Evolutionary conservation across 2,329 filamentous ascomycete genomes (phyloP).

Genomic region (Talaromyces sp.): DNA sequence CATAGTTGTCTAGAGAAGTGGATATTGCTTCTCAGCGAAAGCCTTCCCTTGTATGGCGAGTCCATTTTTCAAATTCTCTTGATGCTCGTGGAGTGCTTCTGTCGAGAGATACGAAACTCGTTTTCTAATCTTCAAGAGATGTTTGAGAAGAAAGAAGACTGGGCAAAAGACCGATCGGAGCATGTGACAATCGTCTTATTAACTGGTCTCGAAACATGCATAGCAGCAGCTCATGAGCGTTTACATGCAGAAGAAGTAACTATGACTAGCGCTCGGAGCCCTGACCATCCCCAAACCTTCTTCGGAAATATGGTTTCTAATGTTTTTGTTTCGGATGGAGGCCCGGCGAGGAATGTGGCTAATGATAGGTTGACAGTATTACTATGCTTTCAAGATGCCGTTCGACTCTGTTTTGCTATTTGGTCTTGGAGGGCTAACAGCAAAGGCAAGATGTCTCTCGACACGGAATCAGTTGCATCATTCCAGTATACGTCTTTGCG

Average conservation of each 20-base stretch:
- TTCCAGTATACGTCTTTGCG: constrained; percentile 86
- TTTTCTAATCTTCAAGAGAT: constrained; percentile 63
- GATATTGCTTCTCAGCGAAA: constrained; percentile 78
- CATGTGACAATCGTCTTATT: constrained; percentile 64
- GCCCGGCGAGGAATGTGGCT: constrained; percentile 73
- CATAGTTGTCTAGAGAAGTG: constrained; percentile 82
- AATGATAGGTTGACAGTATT: constrained; percentile 91
- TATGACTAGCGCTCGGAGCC: constrained; percentile 64
- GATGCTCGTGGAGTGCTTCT: constrained; percentile 85
- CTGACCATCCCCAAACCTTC: constrained; percentile 78
- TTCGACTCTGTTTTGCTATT: constrained; percentile 84
- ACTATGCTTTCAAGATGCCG: constrained; percentile 93
- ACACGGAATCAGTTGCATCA: constrained; percentile 67
- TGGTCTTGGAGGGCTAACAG: constrained; percentile 82
- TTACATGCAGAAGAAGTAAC: constrained; percentile 70
- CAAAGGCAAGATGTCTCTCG: constrained; percentile 44
- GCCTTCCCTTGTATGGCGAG: constrained; percentile 75
- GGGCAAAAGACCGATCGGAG: constrained; percentile 53
- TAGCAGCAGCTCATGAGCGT: constrained; percentile 80
- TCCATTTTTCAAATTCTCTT: constrained; percentile 86
- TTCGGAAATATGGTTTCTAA: constrained; percentile 94
- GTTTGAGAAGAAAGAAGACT: constrained; percentile 39
- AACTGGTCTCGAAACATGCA: constrained; percentile 86
- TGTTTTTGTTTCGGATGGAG: constrained; percentile 74
- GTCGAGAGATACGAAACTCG: constrained; percentile 65